These are phyloP conservation scores for Tolypocladium nubicola DNA, from an alignment of 2,329 filamentous ascomycete genomes.

Conservation along the genomic window DNA sequence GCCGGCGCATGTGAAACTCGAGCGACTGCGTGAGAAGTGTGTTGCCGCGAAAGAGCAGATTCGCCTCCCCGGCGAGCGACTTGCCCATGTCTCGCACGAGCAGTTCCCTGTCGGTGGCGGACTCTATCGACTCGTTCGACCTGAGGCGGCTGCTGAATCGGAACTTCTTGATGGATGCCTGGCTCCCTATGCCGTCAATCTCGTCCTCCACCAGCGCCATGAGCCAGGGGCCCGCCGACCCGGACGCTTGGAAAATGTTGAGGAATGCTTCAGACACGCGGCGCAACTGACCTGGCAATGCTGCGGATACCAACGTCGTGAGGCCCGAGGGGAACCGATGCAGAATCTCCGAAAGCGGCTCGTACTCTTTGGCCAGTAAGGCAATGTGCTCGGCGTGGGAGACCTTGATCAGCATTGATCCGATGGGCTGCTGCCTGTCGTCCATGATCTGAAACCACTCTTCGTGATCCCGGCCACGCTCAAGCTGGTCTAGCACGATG, in stretches of 20 bases:
- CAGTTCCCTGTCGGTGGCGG: constrained; percentile 54
- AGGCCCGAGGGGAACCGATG: constrained; percentile 77
- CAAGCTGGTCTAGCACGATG: constrained; percentile 67
- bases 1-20: constrained; percentile 88
- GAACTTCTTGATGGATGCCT: constrained; percentile 63
- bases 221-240: constrained; percentile 76
- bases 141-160: constrained; percentile 61
- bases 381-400: constrained; percentile 85
- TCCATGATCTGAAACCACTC: constrained; percentile 81
- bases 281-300: constrained; percentile 67
- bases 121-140: constrained; percentile 58
- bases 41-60: constrained; percentile 90
- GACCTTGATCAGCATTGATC: constrained; percentile 75
- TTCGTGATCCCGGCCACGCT: constrained; percentile 67
- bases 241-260: constrained; percentile 92
- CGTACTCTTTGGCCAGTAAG: constrained; percentile 76
- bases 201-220: constrained; percentile 92
- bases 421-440: constrained; percentile 63
- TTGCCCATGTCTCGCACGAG: constrained; percentile 70
- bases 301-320: constrained; percentile 73
- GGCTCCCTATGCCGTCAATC: constrained; percentile 84
- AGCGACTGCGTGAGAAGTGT: constrained; percentile 87
- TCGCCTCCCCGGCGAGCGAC: constrained; percentile 76
- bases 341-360: constrained; percentile 69
- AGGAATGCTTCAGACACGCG: constrained; percentile 76